Evolutionary conservation across 2,329 filamentous ascomycete species (phyloP).

Genomic region (Fusarium bulbicola): DNA sequence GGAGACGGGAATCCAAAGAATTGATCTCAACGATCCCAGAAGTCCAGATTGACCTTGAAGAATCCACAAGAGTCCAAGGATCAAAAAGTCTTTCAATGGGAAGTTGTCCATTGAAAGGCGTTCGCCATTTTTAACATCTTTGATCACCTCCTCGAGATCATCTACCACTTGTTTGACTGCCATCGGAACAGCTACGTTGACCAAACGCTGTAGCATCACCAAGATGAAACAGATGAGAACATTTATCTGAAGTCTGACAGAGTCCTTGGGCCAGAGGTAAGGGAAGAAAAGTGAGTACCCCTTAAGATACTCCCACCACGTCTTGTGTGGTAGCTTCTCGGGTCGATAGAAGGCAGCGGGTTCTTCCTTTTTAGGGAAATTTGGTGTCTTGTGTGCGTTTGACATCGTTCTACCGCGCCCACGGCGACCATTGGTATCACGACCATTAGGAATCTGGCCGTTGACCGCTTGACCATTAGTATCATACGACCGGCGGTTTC

Average conservation of each 20-base stretch:
- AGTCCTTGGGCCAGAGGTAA: slow-evolving; percentile 93
- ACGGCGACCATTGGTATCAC: slow-evolving; percentile 43
- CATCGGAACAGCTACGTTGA: slow-evolving; percentile 87
- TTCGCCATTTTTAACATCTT: slow-evolving; percentile 56
- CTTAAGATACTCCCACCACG: slow-evolving; percentile 95
- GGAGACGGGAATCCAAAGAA: slow-evolving; percentile 95
- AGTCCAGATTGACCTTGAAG: slow-evolving; percentile 91
- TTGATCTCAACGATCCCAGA: slow-evolving; percentile 81
- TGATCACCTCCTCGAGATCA: slow-evolving; percentile 65
- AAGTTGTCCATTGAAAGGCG: slow-evolving; percentile 48
- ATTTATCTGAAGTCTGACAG: slow-evolving; percentile 75
- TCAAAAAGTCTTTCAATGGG: slow-evolving; percentile 47
- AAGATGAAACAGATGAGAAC: slow-evolving; percentile 85
- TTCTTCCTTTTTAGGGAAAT: slow-evolving; percentile 60
- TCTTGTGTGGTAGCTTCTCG: slow-evolving; percentile 83
- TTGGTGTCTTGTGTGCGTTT: slow-evolving; percentile 50
- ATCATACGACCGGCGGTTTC: slow-evolving; percentile 49
- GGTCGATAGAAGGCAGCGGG: slow-evolving; percentile 89
- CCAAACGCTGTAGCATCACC: slow-evolving; percentile 79
- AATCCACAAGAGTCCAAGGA: slow-evolving; percentile 75
- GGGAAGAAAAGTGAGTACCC: slow-evolving; percentile 96
- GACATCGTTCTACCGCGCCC: slow-evolving; percentile 50
- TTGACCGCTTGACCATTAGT: slow-evolving; percentile 43
- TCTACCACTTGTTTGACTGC: slow-evolving; percentile 86
- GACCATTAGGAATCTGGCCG: slow-evolving; percentile 32